Evolutionary conservation across 2,329 filamentous ascomycete species (phyloP), one percentile per base, ranked within the genome.

Genomic region (Pseudogymnoascus sp.): DNA sequence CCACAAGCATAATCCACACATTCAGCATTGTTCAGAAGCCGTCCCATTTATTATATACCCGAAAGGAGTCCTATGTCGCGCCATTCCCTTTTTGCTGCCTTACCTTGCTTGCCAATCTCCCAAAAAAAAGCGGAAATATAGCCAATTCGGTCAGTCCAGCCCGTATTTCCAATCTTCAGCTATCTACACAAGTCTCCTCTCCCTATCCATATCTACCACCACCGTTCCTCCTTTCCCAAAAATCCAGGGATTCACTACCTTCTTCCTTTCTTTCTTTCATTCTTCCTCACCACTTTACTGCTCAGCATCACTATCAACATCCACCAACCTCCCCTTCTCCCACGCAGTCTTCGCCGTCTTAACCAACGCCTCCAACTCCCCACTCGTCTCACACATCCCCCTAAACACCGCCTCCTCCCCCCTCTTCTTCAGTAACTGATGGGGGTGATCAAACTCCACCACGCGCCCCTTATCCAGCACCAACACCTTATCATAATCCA

Each of bases 401-500:
- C 79, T 79, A 74, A 90, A 89, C 8, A 81, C 76, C 3, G 67
- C 72, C 11, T 38, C 33, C 25, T 18, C 23, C 18, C 68, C 69
- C 31, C 65, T 66, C 69, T 87, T 88, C 71, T 81, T 83, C 66
- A 96, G 82, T 60, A 99, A 79, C 68, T 91, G 1, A 78, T 88
- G 92, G 0, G 95, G 95, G 71, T 96, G 89, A n/a, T 87, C 95
- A 72, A 85, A 99, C 76, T 99, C 93, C 4, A 95, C 83, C 18
- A 97, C 88, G 64, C 84, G 77, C 8, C 95, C 95, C 73, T 93
- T 91, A 71, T 99, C 95, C 4, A 99, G 80, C 11, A 99, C 93
- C 14, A 99, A 80, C 12, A 99, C 93, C 79, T 96, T 96, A 78
- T 99, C 95, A 72, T 97, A 99, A 74, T 99, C 95, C 28, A 95